A percentile compares a stretch with the other conserved stretches of the same genome.
Conservation (phyloP, 345 rosid genomes). For the Gossypium herbaceum region DNA sequence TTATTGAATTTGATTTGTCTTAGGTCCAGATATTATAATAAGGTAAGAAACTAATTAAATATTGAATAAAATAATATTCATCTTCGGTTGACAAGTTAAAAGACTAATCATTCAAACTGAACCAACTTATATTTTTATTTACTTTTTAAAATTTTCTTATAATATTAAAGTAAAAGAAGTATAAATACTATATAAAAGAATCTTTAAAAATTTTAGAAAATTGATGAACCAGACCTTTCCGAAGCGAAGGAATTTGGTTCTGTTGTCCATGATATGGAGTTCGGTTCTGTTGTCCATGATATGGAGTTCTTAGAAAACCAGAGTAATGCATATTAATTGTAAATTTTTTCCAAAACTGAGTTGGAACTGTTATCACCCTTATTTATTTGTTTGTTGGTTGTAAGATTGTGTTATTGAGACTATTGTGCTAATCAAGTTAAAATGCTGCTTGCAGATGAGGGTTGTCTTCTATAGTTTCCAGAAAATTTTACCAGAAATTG, state of each 20-base stretch:
- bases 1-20: background rate
- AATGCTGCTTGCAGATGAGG: constrained; percentile 54
- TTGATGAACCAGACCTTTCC: background rate
- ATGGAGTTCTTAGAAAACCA: background rate
- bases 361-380: background rate
- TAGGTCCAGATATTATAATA: background rate
- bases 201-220: background rate
- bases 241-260: background rate
- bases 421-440: constrained; percentile 12
- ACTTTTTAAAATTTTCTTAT: too few species aligned
- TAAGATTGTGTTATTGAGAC: background rate
- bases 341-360: background rate
- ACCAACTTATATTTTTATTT: background rate
- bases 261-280: background rate
- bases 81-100: background rate
- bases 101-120: background rate
- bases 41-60: background rate
- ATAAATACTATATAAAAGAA: background rate
- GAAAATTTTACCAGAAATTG: constrained; percentile 39
- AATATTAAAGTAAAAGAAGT: background rate
- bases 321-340: background rate
- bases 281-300: background rate
- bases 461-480: constrained; percentile 53
- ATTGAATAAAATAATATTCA: too few species aligned
- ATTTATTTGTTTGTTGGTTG: background rate